Base-by-base conservation (phyloP, 306 rosid genomes). In the Acacia melanoxylon region DNA sequence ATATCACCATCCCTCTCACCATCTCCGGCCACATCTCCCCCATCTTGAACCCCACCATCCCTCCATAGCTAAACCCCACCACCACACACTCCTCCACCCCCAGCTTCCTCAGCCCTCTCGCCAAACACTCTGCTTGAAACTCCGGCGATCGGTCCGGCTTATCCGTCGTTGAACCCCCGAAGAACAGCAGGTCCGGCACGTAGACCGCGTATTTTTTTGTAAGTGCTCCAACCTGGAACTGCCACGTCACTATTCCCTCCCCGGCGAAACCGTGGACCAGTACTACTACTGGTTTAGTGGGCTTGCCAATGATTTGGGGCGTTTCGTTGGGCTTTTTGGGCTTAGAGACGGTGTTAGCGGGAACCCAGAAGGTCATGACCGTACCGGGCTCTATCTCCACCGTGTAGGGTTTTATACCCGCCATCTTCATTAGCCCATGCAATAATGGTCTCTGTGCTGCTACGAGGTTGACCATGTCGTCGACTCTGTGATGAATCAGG, bases 31-130 rank as follows among this genome's bases (percentile, higher is more conserved):
- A 82, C 76, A 78, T 44, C 86, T 90, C 92, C 0, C 88, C 98
- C 92, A 94, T 63, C 79, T 89, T 91, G 11, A 90, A 94, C 20
- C 87, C 97, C 80, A 94, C 97, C 87, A 88, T 85, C 24, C 97
- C 98, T 0, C 98, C 98, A 24, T 94, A 94, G 24, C 94, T 89
- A 16, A 94, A 92, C 82, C 98, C 98, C 24, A 92, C 97, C 84
- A 88, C 40, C 10, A 49, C 66, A 62, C 93, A 94, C 22, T 83
- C 82, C 73, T 94, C 97, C 82, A 94, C 92, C 61, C 97, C 91
- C 0, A 92, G 86, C 89, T 87, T 89, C 87, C 83, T 77, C 14
- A 94, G 67, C 73, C 86, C 98, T 19, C 4, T 35, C 0, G 76
- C 90, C 91, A 94, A 78, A 79, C 92, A 91, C 91, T 89, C 89